phyloP scores from a whole-genome alignment of 352 stramenopile species.

The Phytopythium helicoides region DNA sequence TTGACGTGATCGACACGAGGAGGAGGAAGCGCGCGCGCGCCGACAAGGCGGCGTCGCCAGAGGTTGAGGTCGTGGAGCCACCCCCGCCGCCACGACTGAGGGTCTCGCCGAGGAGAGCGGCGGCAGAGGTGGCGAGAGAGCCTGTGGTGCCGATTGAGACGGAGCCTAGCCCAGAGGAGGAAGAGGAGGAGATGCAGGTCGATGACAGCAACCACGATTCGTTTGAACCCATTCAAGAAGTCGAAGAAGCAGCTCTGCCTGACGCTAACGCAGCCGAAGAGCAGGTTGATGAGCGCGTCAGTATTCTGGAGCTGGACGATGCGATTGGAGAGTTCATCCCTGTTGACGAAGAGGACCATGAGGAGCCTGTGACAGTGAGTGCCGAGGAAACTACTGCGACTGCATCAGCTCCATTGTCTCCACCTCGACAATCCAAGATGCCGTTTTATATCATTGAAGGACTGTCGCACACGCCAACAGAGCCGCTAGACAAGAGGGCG shows the following conservation, averaged over 20 bases:
- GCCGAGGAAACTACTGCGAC: background rate
- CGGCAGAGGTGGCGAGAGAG: slow-evolving; percentile 4
- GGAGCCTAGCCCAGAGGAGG: too few species aligned
- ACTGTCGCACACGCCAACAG: slow-evolving; percentile 17
- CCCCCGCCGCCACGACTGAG: slow-evolving; percentile 1
- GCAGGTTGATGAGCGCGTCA: background rate
- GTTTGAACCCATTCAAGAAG: background rate
- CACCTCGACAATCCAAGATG: background rate
- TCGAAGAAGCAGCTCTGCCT: background rate
- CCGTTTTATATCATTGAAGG: slow-evolving; percentile 55
- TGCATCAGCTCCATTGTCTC: background rate
- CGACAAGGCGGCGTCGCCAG: background rate
- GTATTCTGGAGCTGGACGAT: slow-evolving; percentile 36
- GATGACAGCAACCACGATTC: background rate
- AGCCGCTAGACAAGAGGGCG: slow-evolving; percentile 43
- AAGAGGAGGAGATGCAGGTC: too few species aligned
- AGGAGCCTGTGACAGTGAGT: slow-evolving; percentile 3
- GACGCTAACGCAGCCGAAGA: background rate
- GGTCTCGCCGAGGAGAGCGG: slow-evolving; percentile 11
- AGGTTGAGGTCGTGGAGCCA: slow-evolving; percentile 11
- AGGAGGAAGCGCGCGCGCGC: slow-evolving; percentile 22
- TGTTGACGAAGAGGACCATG: slow-evolving; percentile 23
- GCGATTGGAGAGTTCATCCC: slow-evolving; percentile 27
- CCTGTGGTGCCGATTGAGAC: slow-evolving; percentile 8
- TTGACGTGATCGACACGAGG: slow-evolving; percentile 3